Conservation (phyloP, 139 green algal species). For the Ulvella scutata region DNA sequence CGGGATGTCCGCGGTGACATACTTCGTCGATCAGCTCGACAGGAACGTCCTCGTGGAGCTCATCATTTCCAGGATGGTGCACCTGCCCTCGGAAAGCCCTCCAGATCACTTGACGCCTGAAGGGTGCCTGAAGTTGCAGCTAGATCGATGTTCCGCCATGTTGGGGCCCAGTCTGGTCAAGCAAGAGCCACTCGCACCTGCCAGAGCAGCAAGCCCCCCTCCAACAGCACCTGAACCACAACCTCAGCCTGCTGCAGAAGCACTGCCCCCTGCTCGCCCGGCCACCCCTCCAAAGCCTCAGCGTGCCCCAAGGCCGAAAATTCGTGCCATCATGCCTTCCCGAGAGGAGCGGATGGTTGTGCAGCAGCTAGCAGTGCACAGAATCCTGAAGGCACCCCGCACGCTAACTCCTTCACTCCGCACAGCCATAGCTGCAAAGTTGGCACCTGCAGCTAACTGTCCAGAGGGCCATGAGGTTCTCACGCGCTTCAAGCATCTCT, state of each 20-base stretch:
- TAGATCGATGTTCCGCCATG: background rate
- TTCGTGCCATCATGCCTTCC: background rate
- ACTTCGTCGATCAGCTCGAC: background rate
- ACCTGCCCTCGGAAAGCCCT: background rate
- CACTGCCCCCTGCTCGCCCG: background rate
- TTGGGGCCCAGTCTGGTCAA: background rate
- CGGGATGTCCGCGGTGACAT: background rate
- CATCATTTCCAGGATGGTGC: background rate
- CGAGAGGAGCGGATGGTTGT: background rate
- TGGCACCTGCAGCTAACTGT: background rate
- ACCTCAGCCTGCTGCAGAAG: background rate
- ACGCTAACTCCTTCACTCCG: background rate
- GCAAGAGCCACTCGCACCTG: background rate
- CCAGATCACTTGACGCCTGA: background rate
- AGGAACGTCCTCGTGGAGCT: background rate
- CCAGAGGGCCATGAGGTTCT: background rate
- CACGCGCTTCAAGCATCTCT: background rate
- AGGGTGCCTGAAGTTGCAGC: background rate
- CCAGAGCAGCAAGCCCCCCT: background rate
- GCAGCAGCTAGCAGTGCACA: background rate
- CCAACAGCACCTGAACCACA: background rate
- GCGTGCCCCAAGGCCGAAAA: background rate
- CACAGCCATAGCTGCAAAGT: background rate
- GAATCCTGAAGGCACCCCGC: background rate
- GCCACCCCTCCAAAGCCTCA: background rate